Base-by-base conservation (phyloP, 768 basidiomycete species). In the Suillus lakei region DNA sequence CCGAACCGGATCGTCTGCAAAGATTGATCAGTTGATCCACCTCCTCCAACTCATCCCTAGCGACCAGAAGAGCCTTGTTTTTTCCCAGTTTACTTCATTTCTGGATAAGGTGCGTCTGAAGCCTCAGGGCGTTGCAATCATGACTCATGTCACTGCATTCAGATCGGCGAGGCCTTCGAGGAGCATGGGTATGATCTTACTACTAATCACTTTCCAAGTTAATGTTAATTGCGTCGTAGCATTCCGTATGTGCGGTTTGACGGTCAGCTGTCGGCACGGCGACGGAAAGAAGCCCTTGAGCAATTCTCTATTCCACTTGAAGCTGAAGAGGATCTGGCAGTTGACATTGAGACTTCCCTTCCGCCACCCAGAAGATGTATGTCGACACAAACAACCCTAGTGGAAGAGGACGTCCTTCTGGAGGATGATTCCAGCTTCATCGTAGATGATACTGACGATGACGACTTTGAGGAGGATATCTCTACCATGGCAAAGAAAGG, bases 41-140 rank as follows among this genome's bases (percentile, higher is more conserved):
- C 83, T 95, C 50, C 81, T 96, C 50, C 81, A 84, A 66, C 76
- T 95, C 15, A 91, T 87, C 6, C 91, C 91, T 0, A 66, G 70
- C 4, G 84, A 82, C 1, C 91, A 94, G 67, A 96, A 96, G 75
- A 90, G 91, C 3, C 79, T 96, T 3, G 93, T 96, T 1, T 96
- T 96, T 73, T 94, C 92, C 3, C 95, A 96, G 70, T 96, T 95
- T 71, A 96, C 93, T 4, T 85, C 87, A 3, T 95, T 93, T 78
- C 75, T 95, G 61, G 90, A 93, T 78, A 91, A 93, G 80, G 93
- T 90, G 66, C 58, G 68, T 32, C 36, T 38, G 26, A 36, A 21
- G 16, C 30, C 8, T 61, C 32, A n/a, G 18, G 26, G 16, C 8
- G 4, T 43, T 18, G 28, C 5, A 38, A 38, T 7, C 56, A 41